Base-by-base conservation (phyloP, 345 rosid genomes). In the Pseudoturritis turrita region DNA sequence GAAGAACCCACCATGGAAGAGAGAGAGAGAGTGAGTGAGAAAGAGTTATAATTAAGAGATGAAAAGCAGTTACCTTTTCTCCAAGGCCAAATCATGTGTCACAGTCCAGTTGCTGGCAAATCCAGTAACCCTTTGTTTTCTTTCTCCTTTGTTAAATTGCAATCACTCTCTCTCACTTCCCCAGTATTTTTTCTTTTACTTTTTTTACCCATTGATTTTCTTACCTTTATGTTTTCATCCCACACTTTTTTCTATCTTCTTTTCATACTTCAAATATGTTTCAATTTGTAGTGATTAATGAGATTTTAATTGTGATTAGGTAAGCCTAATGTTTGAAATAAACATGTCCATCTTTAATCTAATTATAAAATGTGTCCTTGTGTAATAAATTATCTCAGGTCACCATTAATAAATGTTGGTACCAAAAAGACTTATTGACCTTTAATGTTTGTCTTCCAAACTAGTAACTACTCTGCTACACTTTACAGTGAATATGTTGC, bases 31-130 rank as follows among this genome's bases (percentile, higher is more conserved):
- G 54, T 65, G 71, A 63, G 45, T 35, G 59, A 14, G 71, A 50
- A 62, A 23, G 50, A 77, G 73, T 78, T 77, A 84, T 81, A 79
- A 85, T 84, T 81, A 75, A 73, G 74, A 57, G 36, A 57, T 81
- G 63, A 80, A 74, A 79, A 77, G 65, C 33, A 68, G 57, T 58
- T 72, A 66, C 64, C 73, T 76, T 79, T 83, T 49, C 80, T 45
- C 80, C 53, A 72, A 75, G 70, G 77, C 75, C 81, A 81, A 84
- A 82, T 83, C 85, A 85, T 81, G 84, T 82, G 91, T 83, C 83
- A 81, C 81, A 67, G 77, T 76, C 80, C 26, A 8, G 72, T 76
- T 70, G 80, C 80, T 76, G 80, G 80, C 80, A 76, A 49, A 39
- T 64, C 76, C 76, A 76, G 76, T 76, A 70, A 70, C 71, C 57